A percentile compares a stretch with the other conserved stretches of the same genome.
Evolutionary conservation across 2,329 filamentous ascomycete genomes (phyloP).

Genomic region (Elsinoe australis): DNA sequence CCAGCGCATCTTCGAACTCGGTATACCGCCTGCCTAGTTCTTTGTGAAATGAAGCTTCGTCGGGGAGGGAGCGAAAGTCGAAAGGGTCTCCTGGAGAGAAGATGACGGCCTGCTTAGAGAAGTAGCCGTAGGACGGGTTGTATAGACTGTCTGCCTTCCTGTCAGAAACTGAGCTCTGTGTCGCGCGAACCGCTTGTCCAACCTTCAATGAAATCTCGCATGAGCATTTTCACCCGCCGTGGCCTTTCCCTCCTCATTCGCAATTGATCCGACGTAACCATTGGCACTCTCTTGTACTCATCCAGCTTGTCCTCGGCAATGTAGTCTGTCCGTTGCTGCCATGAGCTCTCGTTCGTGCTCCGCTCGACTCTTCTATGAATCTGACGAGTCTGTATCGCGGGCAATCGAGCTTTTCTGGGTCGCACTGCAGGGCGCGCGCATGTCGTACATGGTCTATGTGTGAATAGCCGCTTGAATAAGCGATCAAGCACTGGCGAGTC

Average conservation of each 20-base stretch:
- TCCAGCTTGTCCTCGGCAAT: constrained; percentile 69
- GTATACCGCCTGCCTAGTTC: constrained; percentile 72
- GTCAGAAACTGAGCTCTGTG: constrained; percentile 14
- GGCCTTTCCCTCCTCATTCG: constrained; percentile 67
- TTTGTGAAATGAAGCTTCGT: constrained; percentile 77
- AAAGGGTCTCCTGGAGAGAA: constrained; percentile 90
- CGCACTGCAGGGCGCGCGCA: constrained; percentile 26
- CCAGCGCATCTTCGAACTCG: constrained; percentile 82
- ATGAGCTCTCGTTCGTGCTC: constrained; percentile 57
- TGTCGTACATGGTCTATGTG: constrained; percentile 59
- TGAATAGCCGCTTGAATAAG: constrained; percentile 79
- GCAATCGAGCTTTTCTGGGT: constrained; percentile 15
- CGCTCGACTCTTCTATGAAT: constrained; percentile 24
- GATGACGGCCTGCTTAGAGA: constrained; percentile 92
- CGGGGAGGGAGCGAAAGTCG: constrained; percentile 69
- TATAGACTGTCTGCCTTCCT: constrained; percentile 69
- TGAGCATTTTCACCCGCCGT: constrained; percentile 87
- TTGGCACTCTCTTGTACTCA: constrained; percentile 74
- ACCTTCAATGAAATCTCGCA: constrained; percentile 91
- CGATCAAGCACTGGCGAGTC: constrained; percentile 71
- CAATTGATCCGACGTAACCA: constrained; percentile 75
- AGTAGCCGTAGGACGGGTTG: constrained; percentile 91
- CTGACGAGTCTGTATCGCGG: constrained; percentile 15
- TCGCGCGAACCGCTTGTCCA: neutral
- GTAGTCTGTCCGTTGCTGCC: constrained; percentile 75